These are phyloP conservation scores for Aspergillus campestris DNA, from an alignment of 495 filamentous ascomycete genomes.

Conservation along the genomic window DNA sequence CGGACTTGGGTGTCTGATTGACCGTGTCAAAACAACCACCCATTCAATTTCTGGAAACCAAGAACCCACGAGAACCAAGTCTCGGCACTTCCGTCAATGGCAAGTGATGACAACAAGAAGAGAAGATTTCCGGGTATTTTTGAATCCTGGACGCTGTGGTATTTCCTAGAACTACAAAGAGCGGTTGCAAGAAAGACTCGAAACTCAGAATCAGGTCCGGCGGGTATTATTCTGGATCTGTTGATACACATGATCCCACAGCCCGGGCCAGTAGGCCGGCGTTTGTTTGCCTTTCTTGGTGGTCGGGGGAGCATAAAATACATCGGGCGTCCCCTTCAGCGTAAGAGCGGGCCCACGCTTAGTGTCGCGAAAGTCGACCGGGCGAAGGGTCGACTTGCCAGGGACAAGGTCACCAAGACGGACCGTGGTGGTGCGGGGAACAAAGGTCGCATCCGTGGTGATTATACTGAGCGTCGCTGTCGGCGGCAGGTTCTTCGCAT, in stretches of 20 bases:
- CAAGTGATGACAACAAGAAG: too few relatives aligned
- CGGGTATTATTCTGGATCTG: constrained; percentile 23
- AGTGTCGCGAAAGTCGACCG: constrained; percentile 32
- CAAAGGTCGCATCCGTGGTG: constrained; percentile 54
- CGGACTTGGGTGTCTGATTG: too few relatives aligned
- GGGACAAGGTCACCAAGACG: constrained; percentile 31
- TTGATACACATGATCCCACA: constrained; percentile 33
- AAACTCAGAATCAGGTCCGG: constrained; percentile 2
- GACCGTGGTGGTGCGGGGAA: constrained; percentile 32
- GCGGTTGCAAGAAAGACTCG: background rate
- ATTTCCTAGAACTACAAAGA: too few relatives aligned
- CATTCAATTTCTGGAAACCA: too few relatives aligned
- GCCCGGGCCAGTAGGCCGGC: constrained; percentile 32
- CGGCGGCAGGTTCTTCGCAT: constrained; percentile 52
- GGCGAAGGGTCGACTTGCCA: constrained; percentile 22
- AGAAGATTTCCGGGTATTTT: too few relatives aligned
- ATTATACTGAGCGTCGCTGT: constrained; percentile 57
- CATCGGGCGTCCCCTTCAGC: constrained; percentile 21
- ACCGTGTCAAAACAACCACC: too few relatives aligned
- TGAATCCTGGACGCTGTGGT: too few relatives aligned
- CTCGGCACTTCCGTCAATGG: too few relatives aligned
- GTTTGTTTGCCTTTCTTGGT: constrained; percentile 29
- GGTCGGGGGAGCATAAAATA: constrained; percentile 28
- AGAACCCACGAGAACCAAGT: too few relatives aligned
- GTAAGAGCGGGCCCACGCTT: constrained; percentile 25